Conservation (phyloP, 352 stramenopile species). For the Thraustochytrium sp. region DNA sequence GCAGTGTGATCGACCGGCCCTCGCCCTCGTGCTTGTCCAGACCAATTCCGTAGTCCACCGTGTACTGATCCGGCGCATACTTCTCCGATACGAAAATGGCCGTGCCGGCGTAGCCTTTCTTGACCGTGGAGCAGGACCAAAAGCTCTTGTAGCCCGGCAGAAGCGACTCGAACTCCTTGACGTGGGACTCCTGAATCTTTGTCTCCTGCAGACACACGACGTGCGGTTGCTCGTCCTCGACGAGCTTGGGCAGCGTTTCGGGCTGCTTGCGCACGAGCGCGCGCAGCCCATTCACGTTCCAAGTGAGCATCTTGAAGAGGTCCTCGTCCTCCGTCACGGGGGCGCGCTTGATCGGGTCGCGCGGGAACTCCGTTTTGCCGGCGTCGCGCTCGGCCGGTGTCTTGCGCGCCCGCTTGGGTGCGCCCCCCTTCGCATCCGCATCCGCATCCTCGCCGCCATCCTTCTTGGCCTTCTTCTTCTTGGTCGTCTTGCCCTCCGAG, state of each 20-base stretch:
- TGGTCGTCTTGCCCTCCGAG: not conserved
- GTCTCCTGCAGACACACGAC: slow-evolving; percentile 70
- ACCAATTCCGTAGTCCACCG: slow-evolving; percentile 47
- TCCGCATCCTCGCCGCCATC: not conserved
- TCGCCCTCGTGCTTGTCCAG: slow-evolving; percentile 61
- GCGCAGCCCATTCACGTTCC: slow-evolving; percentile 71
- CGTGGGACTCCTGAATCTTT: slow-evolving; percentile 70
- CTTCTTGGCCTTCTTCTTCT: not conserved
- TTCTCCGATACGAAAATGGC: slow-evolving; percentile 63
- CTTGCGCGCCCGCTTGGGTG: not conserved
- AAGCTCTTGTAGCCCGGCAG: slow-evolving; percentile 60
- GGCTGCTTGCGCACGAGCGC: slow-evolving; percentile 61
- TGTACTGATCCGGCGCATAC: not conserved
- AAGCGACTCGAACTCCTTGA: slow-evolving; percentile 55
- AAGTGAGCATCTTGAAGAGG: slow-evolving; percentile 56
- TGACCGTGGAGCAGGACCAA: slow-evolving; percentile 61
- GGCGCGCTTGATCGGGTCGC: not conserved
- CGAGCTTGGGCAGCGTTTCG: slow-evolving; percentile 56
- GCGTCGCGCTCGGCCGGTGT: not conserved
- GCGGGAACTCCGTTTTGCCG: not conserved
- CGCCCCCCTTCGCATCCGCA: not conserved
- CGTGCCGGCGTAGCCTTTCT: slow-evolving; percentile 74
- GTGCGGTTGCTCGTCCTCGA: slow-evolving; percentile 58
- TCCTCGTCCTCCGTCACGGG: not conserved
- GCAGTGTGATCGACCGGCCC: slow-evolving; percentile 60